These are phyloP conservation scores for Amphichorda felina DNA, from an alignment of 2,329 filamentous ascomycete species.

Conservation along the genomic window DNA sequence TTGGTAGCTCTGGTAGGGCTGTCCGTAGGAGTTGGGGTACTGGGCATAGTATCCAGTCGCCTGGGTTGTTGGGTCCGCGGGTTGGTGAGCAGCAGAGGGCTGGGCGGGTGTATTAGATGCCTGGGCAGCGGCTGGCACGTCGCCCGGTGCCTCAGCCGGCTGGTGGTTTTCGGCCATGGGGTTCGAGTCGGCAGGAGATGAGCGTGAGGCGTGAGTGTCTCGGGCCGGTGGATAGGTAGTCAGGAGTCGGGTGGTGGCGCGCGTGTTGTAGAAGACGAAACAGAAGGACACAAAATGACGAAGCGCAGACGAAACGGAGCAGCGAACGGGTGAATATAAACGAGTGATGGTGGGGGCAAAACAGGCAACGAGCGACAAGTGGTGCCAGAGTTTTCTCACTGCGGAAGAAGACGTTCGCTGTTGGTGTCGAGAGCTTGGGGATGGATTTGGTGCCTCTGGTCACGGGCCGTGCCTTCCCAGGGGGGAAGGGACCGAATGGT, in stretches of 20 bases:
- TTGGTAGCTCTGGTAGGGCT: slow-evolving; percentile 11
- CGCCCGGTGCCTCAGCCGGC: too few relatives aligned
- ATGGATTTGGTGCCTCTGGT: too few relatives aligned
- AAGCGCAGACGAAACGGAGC: too few relatives aligned
- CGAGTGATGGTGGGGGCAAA: neutral
- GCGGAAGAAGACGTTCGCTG: too few relatives aligned
- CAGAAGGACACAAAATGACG: neutral
- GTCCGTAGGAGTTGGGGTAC: slow-evolving; percentile 12
- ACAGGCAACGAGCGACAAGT: neutral
- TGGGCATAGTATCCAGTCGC: slow-evolving; percentile 6
- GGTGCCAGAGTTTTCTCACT: too few relatives aligned
- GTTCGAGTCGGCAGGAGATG: neutral
- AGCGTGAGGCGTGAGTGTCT: neutral
- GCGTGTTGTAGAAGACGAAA: neutral
- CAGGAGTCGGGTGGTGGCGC: neutral
- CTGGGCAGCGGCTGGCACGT: too few relatives aligned
- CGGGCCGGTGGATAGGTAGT: neutral
- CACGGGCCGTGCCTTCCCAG: too few relatives aligned
- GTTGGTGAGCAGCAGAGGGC: slow-evolving; percentile 1
- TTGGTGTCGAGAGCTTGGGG: too few relatives aligned
- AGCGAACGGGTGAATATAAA: neutral
- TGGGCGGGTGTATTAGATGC: neutral
- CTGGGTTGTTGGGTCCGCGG: slow-evolving; percentile 5
- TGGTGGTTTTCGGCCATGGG: too few relatives aligned
- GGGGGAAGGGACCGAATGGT: too few relatives aligned